Base-by-base conservation (phyloP, 257 asterid genomes). In the Asclepias syriaca region DNA sequence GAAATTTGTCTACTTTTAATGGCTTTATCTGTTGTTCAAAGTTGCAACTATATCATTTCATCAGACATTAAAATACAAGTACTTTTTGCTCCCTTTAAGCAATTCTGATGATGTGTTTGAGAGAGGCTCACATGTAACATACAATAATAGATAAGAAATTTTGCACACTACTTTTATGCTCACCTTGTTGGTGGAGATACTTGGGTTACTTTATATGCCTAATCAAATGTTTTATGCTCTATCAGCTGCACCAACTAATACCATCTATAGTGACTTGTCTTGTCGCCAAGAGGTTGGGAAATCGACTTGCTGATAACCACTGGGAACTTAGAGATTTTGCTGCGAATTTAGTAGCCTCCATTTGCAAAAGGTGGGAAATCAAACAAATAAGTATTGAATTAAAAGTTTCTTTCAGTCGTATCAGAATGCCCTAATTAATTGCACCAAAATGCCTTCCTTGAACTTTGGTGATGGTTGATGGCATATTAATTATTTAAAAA, bases 251-350 rank as follows among this genome's bases (percentile, higher is more conserved):
- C 85, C 96, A 94, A 84, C 81, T 91, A 69, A 94, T 94, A 97
- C 99, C 97, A 59, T 85, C 97, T 58, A 96, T 94, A 83, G 83
- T 94, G 93, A 91, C 99, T 5, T 94, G 99, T 85, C 86, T 94
- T 74, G 97, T 94, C 77, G 97, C 96, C 7, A 94, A 84, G 83
- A 87, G 95, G 81, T 77, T 94, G 80, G 97, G 99, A 49, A 92
- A 88, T 82, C 87, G 84, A 74, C 72, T 87, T 71, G 87, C 97
- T 11, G 96, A 94, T 85, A 86, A 90, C 80, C 97, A 94, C 64
- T 94, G 97, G 99, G 91, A 87, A 70, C 95, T 94, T 61, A 85
- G 99, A 77, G 86, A 89, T 79, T 89, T 91, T 81, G 84, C 96
- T 15, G 96, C 96, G 58, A 88, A 81, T 75, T 78, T 94, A 79